A percentile compares a stretch with the other conserved stretches of the same genome.
Conservation (phyloP, 129 eudicot species). For the Scalesia atractyloides region DNA sequence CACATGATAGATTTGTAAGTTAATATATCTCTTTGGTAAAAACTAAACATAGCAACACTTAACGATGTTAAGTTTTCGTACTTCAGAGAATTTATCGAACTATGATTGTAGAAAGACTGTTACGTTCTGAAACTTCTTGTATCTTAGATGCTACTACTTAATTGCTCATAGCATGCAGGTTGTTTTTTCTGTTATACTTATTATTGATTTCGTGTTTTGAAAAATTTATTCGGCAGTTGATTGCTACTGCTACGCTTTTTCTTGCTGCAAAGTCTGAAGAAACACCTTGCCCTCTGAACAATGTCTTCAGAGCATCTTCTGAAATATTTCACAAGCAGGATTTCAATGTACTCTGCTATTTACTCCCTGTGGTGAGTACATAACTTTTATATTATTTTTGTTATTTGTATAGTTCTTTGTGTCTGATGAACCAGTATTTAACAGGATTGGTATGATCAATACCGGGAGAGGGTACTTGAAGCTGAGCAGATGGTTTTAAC, state of each 20-base stretch:
- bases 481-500: conserved; percentile 89
- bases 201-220: neutral
- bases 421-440: conserved; percentile 13
- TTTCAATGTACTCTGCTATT: conserved; percentile 55
- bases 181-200: neutral
- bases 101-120: neutral
- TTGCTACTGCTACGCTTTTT: conserved; percentile 90
- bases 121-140: neutral
- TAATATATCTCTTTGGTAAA: conserved; percentile 15
- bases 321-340: conserved; percentile 83
- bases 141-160: conserved; percentile 1
- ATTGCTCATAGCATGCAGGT: neutral
- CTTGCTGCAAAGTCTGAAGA: conserved; percentile 97
- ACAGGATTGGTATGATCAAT: conserved; percentile 96
- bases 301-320: conserved; percentile 67
- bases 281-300: conserved; percentile 79
- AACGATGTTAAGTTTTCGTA: conserved; percentile 1
- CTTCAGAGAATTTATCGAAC: conserved; percentile 9
- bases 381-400: neutral
- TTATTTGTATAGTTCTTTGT: neutral
- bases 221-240: conserved; percentile 49
- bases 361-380: conserved; percentile 66
- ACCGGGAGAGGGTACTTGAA: conserved; percentile 70
- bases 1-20: conserved; percentile 97
- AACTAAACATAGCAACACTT: neutral